Base-by-base conservation (phyloP, 2,329 filamentous ascomycete genomes). In the Capronia coronata region DNA sequence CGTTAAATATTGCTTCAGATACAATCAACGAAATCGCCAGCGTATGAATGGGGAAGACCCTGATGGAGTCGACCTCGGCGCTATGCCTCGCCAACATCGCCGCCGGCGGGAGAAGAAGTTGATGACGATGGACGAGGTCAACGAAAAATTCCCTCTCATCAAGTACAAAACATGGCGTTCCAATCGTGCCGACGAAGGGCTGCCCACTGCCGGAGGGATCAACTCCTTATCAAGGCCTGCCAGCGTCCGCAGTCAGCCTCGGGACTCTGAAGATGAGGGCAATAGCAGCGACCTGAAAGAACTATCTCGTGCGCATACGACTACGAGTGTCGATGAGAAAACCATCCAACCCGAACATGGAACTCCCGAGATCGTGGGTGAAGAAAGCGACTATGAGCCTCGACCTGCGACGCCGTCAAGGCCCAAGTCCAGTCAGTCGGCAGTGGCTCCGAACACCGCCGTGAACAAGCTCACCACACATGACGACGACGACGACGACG, bases 101-200 rank as follows among this genome's bases (percentile, higher is more conserved):
- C 80, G 91, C 63, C 80, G 91, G 58, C 82, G 90, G 52, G 93
- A 98, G 69, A 98, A 98, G 81, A 98, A 96, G 68, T 70, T 98
- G 60, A 97, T 98, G 93, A 87, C 86, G 1, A 96, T 97, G 83
- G 93, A 98, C 55, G 93, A 98, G 70, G 93, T 98, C 56, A 97
- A 98, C 65, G 89, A 94, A 60, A 87, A 94, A 61, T 98, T 98
- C 62, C 91, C 93, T 0, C 81, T 96, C 71, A 83, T 82, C 61
- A 97, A 97, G 69, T 98, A 98, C 78, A 97, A 98, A 73, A 80
- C 78, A 45, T 98, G 93, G 91, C 85, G 93, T 51, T 83, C 86
- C 5, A 81, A 81, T 48, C 83, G 91, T 51, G 89, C 89, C 49
- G 80, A 84, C 50, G 81, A 94, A 66, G 93, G 91, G 6, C 72